phyloP scores from a whole-genome alignment of 1,139 yeast species.

The Candida sp. region DNA sequence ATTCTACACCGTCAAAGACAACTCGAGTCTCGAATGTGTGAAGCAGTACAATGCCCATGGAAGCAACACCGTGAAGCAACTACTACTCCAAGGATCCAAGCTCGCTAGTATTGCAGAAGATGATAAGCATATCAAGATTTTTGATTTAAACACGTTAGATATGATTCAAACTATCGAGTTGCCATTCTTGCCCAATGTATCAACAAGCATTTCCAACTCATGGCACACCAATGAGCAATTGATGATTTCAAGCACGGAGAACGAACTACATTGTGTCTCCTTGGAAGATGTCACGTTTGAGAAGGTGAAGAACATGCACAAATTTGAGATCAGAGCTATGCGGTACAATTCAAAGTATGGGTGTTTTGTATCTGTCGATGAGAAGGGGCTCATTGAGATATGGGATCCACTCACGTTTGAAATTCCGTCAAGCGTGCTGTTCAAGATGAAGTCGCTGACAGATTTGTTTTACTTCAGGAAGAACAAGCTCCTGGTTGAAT shows the following conservation, averaged over 20 bases:
- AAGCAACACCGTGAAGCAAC: slow-evolving; percentile 3
- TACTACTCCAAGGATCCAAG: slow-evolving; percentile 19
- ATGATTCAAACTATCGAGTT: slow-evolving; percentile 40
- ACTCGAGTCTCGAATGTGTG: neutral
- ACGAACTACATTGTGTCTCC: slow-evolving; percentile 15
- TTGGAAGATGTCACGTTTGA: slow-evolving; percentile 18
- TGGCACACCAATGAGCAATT: slow-evolving; percentile 25
- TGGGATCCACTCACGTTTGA: slow-evolving; percentile 30
- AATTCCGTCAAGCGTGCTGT: slow-evolving; percentile 24
- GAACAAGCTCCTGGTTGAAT: slow-evolving; percentile 9
- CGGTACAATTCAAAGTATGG: slow-evolving; percentile 29
- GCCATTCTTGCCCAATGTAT: slow-evolving; percentile 22
- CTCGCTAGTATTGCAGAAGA: slow-evolving; percentile 34
- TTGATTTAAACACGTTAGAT: slow-evolving; percentile 43
- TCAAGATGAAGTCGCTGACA: slow-evolving; percentile 45
- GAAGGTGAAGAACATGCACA: slow-evolving; percentile 25
- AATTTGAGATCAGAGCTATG: slow-evolving; percentile 26
- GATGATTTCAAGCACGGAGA: slow-evolving; percentile 24
- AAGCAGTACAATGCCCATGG: slow-evolving; percentile 1
- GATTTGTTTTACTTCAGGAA: slow-evolving; percentile 41
- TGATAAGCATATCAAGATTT: slow-evolving; percentile 33
- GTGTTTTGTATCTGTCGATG: slow-evolving; percentile 43
- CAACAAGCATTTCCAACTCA: slow-evolving; percentile 14
- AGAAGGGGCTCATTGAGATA: slow-evolving; percentile 46
- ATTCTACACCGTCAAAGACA: neutral